Base-by-base conservation (phyloP, 805 yeast species). In the Wickerhamiella vanderwaltii region DNA sequence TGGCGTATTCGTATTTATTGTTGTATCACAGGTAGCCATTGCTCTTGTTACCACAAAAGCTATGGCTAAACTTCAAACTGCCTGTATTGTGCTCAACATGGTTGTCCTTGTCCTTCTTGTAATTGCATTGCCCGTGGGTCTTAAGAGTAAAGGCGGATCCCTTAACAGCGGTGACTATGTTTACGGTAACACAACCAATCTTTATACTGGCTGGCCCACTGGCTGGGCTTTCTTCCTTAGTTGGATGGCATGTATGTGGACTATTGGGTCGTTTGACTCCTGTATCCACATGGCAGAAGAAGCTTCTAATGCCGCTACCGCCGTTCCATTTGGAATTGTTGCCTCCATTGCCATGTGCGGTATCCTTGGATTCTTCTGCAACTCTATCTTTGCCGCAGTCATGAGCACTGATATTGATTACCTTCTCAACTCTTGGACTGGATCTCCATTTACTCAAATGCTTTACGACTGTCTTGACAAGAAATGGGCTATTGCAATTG, bases 261-360 rank as follows among this genome's bases (percentile, higher is more conserved):
- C 83, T 16, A 77, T 79, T 54, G 80, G 81, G 19, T 75, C 80
- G 0, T 78, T 77, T 55, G 85, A 79, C 56, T 71, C 81, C 6
- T 74, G 79, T 51, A 75, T 79, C 39, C 85, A 79, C 61, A 73
- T 77, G 73, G 66, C 79, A 16, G 87, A 79, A 57, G 85, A 79
- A 57, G 79, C 79, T 19, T 63, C 64, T 42, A 71, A 76, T 53
- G 79, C 85, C 18, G 63, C 74, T 4, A 64, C 64, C 39, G 73
- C 80, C 9, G 77, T 77, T 3, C 84, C 86, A 4, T 59, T 72
- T 35, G 85, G 83, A 32, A 77, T 79, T 35, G 60, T 73, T 18
- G 68, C 75, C 20, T 71, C 82, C 5, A 73, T 76, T 37, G 46
- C 65, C n/a, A 65, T 66, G 26, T 76, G 84, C 56, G 71, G 75